Evolutionary conservation across 768 basidiomycete genomes (phyloP).

Genomic region (Tylopilus rubrobrunneus): DNA sequence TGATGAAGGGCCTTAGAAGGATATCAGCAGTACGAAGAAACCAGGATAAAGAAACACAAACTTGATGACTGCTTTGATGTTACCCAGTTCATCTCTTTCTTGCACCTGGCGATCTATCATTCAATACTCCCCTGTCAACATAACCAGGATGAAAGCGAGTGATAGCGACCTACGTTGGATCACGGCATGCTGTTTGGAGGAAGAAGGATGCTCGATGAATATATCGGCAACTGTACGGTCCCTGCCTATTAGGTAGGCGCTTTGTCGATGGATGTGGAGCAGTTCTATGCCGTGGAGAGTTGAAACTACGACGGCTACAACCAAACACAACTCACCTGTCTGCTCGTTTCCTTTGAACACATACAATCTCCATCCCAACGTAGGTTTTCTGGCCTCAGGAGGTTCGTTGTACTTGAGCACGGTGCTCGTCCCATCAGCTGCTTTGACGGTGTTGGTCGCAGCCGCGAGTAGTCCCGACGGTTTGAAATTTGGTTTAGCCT

Average conservation of each 20-base stretch:
- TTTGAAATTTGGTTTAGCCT: slow-evolving; percentile 85
- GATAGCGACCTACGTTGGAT: slow-evolving; percentile 69
- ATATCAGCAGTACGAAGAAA: slow-evolving; percentile 7
- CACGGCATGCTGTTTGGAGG: slow-evolving; percentile 97
- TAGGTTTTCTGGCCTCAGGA: slow-evolving; percentile 93
- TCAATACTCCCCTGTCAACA: slow-evolving; percentile 3
- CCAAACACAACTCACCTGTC: slow-evolving; percentile 58
- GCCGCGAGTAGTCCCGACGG: slow-evolving; percentile 90
- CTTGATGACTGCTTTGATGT: slow-evolving; percentile 77
- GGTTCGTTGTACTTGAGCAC: slow-evolving; percentile 98
- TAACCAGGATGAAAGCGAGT: background rate
- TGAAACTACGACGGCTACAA: background rate
- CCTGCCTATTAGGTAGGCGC: slow-evolving; percentile 89
- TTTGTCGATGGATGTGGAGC: slow-evolving; percentile 90
- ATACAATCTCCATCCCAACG: slow-evolving; percentile 88
- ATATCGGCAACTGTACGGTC: slow-evolving; percentile 86
- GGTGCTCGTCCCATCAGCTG: slow-evolving; percentile 69
- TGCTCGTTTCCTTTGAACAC: slow-evolving; percentile 96
- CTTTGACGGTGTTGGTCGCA: slow-evolving; percentile 87
- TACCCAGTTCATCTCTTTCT: slow-evolving; percentile 86
- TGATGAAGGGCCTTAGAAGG: slow-evolving; percentile 78
- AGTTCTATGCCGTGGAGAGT: slow-evolving; percentile 50
- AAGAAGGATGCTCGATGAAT: slow-evolving; percentile 90
- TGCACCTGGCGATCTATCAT: slow-evolving; percentile 71
- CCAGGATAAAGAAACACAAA: slow-evolving; percentile 37